Conservation (phyloP, 2,329 filamentous ascomycete genomes). For the Penicillium occitanis region DNA sequence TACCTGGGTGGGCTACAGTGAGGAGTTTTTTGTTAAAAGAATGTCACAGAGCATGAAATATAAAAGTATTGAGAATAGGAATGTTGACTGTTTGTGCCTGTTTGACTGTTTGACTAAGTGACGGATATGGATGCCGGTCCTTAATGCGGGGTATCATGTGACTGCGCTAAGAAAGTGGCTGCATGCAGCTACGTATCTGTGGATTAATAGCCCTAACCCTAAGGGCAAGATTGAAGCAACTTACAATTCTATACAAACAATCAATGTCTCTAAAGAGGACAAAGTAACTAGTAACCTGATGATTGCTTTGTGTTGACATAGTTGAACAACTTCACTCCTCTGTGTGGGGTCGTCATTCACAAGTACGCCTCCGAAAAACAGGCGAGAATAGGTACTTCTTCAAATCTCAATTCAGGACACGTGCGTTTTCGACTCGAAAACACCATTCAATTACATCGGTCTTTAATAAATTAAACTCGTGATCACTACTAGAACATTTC, state of each 20-base stretch:
- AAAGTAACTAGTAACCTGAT: background rate
- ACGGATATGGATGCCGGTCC: background rate
- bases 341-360: background rate
- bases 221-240: background rate
- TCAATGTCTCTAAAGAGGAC: background rate
- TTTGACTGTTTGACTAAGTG: background rate
- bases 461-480: background rate
- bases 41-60: background rate
- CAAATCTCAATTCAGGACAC: background rate
- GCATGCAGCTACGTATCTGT: background rate
- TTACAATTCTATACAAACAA: background rate
- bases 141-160: conserved; percentile 21
- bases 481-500: background rate
- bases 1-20: background rate
- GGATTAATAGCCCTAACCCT: background rate
- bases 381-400: background rate
- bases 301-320: background rate
- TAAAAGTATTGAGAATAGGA: background rate
- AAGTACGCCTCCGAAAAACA: background rate
- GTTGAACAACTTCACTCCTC: background rate
- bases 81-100: background rate
- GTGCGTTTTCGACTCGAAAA: no score
- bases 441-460: background rate
- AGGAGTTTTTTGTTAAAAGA: background rate
- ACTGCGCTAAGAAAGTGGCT: background rate